Evolutionary conservation across 495 filamentous ascomycete species (phyloP), one percentile per base, ranked within the genome.

Genomic region (Aspergillus sclerotioniger): DNA sequence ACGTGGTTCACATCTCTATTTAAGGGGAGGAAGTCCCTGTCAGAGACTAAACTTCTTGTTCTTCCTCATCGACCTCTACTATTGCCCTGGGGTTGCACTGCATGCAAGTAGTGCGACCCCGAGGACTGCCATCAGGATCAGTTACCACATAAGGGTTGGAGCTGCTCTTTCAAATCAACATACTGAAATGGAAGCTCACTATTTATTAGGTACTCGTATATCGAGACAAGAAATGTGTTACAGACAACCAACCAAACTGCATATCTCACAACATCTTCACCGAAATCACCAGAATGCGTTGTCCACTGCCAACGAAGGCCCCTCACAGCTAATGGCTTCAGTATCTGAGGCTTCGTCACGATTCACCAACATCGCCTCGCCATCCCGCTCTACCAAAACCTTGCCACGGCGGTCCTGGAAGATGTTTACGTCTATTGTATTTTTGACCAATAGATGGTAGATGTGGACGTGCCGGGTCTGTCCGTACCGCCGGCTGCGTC

Each of bases 381-480:
- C 62, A 55, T 62, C 51, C 33, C 54, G 55, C 58, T 71, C 58
- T 0, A 69, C 62, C 6, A 80, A 49, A 13, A 74, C 67, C 8
- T 57, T 62, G 12, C 60, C 64, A 1, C 58, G 63, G 6, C 75
- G 69, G 15, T 72, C 69, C 61, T 87, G 76, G 20, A 90, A 74
- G 35, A 89, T 80, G 59, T 87, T 82, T 31, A 90, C 83, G 52
- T 95, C 91, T 29, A 90, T 80, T 0, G 90, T 91, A 52, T 77
- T 67, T 45, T 75, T 73, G 0, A 82, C 77, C 25, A 87, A 67
- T 50, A 93, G 81, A 47, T 89, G 82, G 69, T 89, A 90, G n/a
- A 90, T 72, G 35, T 87, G 69, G 8, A 96, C 89, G 1, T 60
- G 59, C 64, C 81, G 84, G n/a, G 65, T 64, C 71, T 95, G 91